Evolutionary conservation across 768 basidiomycete genomes (phyloP), one percentile per base, ranked within the genome.

Genomic region (Boletales sp.): DNA sequence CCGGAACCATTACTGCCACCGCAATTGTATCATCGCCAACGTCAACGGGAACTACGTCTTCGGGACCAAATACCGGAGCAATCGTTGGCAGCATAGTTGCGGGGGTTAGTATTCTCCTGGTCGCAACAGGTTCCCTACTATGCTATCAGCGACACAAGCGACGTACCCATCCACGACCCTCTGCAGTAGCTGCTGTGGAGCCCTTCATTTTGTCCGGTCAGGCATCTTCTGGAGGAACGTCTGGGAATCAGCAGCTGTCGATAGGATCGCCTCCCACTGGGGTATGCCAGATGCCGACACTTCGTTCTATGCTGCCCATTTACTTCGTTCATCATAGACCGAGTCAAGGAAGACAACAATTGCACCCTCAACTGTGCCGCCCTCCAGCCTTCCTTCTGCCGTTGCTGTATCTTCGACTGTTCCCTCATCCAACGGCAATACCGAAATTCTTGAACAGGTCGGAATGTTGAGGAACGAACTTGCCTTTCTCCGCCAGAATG

Each of bases 31-130:
- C 33, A 34, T 11, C 33, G 4, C 3, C 12, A 12, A 12, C 11
- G 5, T 6, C 33, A 34, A 34, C 11, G 11, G 14, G 12, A 34
- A 34, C 11, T 14, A 19, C 38, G 9, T 30, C 33, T 34, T 43
- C 46, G 4, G n/a, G 19, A 40, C 5, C 3, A 34, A 38, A 39
- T 13, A 25, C 21, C 8, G 42, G 51, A 0, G 46, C 41, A 17
- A 50, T 57, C 12, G 41, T 47, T 2, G 55, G 58, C 17, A 51
- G 47, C 10, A 11, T 14, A 13, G 37, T 52, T 2, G 53, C 50
- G 2, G 56, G 44, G 0, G 14, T 36, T n/a, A 18, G 17, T 12
- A 34, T 41, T 0, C 11, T 57, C 6, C 35, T 5, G 6, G 5
- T 59, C 5, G 33, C 33, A 25, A 9, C 13, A 30, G 32, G 4